Percentiles rank a stretch among this genome's conserved stretches.
phyloP scores from a whole-genome alignment of 495 filamentous ascomycete genomes.

The Aspergillus ellipticus region DNA sequence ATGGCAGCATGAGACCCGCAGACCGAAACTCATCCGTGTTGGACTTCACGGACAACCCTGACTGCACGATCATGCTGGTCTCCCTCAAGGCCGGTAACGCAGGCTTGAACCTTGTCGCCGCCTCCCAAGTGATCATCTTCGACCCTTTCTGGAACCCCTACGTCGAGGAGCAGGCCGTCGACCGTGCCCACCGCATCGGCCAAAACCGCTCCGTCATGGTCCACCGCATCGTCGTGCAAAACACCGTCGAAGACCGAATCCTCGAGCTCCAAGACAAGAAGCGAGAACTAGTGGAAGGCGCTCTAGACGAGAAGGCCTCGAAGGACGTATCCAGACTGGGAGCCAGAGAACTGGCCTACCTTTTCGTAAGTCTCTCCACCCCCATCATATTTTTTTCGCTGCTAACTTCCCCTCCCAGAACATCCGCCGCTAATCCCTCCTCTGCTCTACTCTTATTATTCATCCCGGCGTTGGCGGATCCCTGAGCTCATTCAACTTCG shows the following conservation, averaged over 20 bases:
- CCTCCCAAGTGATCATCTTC: conserved; percentile 83
- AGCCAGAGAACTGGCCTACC: conserved; percentile 60
- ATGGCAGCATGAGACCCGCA: conserved; percentile 72
- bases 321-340: conserved; percentile 61
- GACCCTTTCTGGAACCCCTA: conserved; percentile 98
- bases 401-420: conserved; percentile 9
- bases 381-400: neutral
- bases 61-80: conserved; percentile 75
- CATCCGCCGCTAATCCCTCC: neutral
- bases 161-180: conserved; percentile 91
- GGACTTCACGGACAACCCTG: conserved; percentile 63
- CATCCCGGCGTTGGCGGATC: conserved; percentile 13
- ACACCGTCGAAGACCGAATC: conserved; percentile 90
- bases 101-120: conserved; percentile 84
- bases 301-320: conserved; percentile 75
- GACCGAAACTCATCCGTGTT: conserved; percentile 69
- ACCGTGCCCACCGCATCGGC: conserved; percentile 88
- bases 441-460: neutral
- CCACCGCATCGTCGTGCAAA: conserved; percentile 71
- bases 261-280: conserved; percentile 82
- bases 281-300: conserved; percentile 69
- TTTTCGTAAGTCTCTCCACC: conserved; percentile 58
- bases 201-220: conserved; percentile 72
- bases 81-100: conserved; percentile 90
- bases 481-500: neutral